Evolutionary conservation across 2,329 filamentous ascomycete species (phyloP).

Genomic region (Hymenoscyphus albidus): DNA sequence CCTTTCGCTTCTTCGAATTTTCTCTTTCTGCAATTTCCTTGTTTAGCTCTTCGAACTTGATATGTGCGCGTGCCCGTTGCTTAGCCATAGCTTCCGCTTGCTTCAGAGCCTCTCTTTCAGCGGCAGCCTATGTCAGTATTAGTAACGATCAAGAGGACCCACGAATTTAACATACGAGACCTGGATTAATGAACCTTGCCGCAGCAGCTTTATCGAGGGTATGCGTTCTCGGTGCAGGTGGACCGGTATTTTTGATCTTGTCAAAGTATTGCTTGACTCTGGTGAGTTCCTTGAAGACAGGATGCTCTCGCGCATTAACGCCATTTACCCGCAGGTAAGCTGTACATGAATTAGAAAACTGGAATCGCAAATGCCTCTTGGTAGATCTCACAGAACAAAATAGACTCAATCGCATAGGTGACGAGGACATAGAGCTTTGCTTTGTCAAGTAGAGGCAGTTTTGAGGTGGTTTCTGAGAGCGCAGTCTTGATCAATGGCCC

Average conservation of each 20-base stretch:
- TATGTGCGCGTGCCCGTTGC: constrained; percentile 46
- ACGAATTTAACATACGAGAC: constrained; percentile 54
- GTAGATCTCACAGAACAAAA: constrained; percentile 69
- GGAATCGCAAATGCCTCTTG: neutral
- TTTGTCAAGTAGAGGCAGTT: constrained; percentile 87
- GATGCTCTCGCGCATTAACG: constrained; percentile 75
- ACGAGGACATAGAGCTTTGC: constrained; percentile 88
- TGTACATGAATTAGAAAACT: constrained; percentile 30
- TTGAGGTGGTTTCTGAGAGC: constrained; percentile 65
- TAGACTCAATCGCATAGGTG: constrained; percentile 84
- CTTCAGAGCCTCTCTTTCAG: constrained; percentile 49
- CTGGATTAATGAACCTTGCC: constrained; percentile 75
- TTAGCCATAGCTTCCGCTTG: constrained; percentile 47
- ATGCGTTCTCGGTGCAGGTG: constrained; percentile 47
- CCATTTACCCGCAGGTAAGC: constrained; percentile 77
- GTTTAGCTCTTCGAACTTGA: constrained; percentile 43
- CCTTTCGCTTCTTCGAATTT: constrained; percentile 34
- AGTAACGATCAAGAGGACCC: constrained; percentile 8
- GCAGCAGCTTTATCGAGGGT: constrained; percentile 72
- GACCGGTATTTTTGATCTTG: constrained; percentile 80
- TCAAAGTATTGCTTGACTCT: constrained; percentile 87
- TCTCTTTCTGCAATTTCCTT: constrained; percentile 35
- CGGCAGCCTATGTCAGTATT: constrained; percentile 32
- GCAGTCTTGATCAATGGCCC: constrained; percentile 65
- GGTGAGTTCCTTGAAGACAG: constrained; percentile 79